Percentiles rank a stretch among this genome's conserved stretches.
Conservation (phyloP, 306 rosid genomes). For the Carpinus fangiana region DNA sequence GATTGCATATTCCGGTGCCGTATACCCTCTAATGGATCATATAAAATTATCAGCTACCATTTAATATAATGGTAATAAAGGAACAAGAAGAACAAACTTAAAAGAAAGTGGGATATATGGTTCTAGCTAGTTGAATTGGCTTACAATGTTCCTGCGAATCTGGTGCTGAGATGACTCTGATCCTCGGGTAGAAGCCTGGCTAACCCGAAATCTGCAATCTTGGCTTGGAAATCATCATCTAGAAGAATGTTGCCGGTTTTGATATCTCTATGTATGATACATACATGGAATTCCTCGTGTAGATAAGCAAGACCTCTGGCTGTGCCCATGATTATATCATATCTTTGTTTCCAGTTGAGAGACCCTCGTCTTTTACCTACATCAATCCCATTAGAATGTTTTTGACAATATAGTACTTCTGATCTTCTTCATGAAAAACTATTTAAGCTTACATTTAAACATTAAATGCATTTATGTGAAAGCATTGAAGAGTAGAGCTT, state of each 20-base stretch:
- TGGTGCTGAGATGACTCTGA: constrained; percentile 64
- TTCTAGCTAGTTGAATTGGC: constrained; percentile 14
- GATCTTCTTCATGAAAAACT: no score
- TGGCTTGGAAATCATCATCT: constrained; percentile 60
- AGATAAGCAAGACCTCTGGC: constrained; percentile 68
- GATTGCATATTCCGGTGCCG: constrained; percentile 76
- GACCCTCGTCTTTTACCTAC: constrained; percentile 49
- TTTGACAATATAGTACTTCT: background rate
- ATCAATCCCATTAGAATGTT: background rate
- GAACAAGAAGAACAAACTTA: background rate
- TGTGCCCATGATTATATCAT: constrained; percentile 58
- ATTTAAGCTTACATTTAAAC: no score
- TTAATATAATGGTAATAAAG: background rate
- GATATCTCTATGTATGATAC: constrained; percentile 79
- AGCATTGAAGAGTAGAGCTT: background rate
- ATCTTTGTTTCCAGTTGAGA: constrained; percentile 60
- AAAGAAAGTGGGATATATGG: no score
- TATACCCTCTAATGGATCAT: constrained; percentile 47
- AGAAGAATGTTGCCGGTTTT: constrained; percentile 65
- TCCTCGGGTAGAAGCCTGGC: constrained; percentile 70
- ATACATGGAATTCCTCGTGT: constrained; percentile 69
- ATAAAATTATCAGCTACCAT: background rate
- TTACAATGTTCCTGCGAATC: constrained; percentile 77
- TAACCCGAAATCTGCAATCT: constrained; percentile 73
- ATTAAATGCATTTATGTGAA: background rate